Evolutionary conservation across 1,284 basidiomycete genomes (phyloP), one percentile per base, ranked within the genome.

Genomic region (Trichosporon faecale): DNA sequence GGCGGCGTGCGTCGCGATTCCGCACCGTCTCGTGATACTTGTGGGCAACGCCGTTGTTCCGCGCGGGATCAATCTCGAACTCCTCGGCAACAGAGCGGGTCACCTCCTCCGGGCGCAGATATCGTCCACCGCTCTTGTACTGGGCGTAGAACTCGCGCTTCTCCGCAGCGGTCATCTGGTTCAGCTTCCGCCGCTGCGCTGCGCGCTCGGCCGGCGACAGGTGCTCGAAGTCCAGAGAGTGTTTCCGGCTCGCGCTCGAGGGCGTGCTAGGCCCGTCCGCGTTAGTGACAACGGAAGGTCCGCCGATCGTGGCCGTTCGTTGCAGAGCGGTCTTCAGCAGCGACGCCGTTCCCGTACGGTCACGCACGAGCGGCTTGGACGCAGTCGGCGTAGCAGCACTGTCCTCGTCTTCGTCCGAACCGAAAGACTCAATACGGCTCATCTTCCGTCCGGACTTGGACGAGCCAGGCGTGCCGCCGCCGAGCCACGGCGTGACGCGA

Each of bases 21-120:
- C 94, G 86, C 33, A 93, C 91, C 29, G 93, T 91, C 66, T 90
- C 88, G 66, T 94, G 89, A 77, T 87, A 95, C 75, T 89, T 88
- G 77, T 88, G 90, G 55, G 84, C 83, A 6, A 89, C 71, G 1
- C 92, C 92, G 1, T 86, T 85, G 78, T 95, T 95, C 25, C 82
- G 84, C 9, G 84, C 83, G 0, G 88, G 87, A 75, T 92, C 86
- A 67, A 95, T 90, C 73, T 88, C 87, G 78, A 87, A 94, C 21
- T 85, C 81, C 14, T 88, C 86, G 72, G 91, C 90, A 73, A 92
- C 88, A 0, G 87, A 86, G 33, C 83, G 81, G 16, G 84, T 55
- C 79, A 80, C 66, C 37, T 79, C 76, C 11, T 79, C 78, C 0
- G 78, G 76, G 5, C 71, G 60, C 2, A 80, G 33, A 68, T 82